A percentile compares a stretch with the other conserved stretches of the same genome.
Conservation (phyloP, 1,139 yeast genomes). For the Suhomyces chickasaworum region DNA sequence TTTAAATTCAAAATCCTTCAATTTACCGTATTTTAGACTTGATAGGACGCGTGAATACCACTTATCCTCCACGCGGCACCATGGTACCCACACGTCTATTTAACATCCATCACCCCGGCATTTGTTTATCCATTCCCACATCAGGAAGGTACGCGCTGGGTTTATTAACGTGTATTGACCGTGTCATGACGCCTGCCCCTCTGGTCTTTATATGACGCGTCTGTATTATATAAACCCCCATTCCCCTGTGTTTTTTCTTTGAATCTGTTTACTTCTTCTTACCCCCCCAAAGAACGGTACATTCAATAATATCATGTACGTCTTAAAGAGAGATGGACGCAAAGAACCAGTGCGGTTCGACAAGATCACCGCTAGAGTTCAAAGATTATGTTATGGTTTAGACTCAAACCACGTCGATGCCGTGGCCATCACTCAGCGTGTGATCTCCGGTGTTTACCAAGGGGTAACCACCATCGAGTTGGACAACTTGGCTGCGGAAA, state of each 20-base stretch:
- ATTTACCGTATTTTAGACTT: not conserved
- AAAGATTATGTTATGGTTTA: constrained; percentile 71
- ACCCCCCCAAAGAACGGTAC: not conserved
- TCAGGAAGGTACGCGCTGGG: constrained; percentile 8
- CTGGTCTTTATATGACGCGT: constrained; percentile 9
- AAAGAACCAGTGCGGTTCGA: constrained; percentile 67
- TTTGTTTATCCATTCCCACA: constrained; percentile 9
- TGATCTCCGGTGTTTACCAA: constrained; percentile 87
- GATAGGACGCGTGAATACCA: not conserved
- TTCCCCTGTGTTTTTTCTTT: not conserved
- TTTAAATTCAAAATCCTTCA: not conserved
- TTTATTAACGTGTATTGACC: not conserved
- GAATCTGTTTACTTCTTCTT: constrained; percentile 4
- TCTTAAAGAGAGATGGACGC: constrained; percentile 70
- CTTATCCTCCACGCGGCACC: not conserved
- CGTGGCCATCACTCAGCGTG: constrained; percentile 85
- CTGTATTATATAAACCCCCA: constrained; percentile 9
- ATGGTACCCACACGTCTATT: not conserved
- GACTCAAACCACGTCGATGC: constrained; percentile 85
- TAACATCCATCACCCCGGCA: not conserved
- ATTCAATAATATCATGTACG: constrained; percentile 41
- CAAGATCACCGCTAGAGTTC: constrained; percentile 54
- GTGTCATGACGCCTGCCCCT: not conserved
- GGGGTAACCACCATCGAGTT: constrained; percentile 95
- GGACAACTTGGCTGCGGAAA: constrained; percentile 93